A percentile compares a stretch with the other conserved stretches of the same genome.
Evolutionary conservation across 768 basidiomycete species (phyloP).

Genomic region (Psilocybe cyanescens): DNA sequence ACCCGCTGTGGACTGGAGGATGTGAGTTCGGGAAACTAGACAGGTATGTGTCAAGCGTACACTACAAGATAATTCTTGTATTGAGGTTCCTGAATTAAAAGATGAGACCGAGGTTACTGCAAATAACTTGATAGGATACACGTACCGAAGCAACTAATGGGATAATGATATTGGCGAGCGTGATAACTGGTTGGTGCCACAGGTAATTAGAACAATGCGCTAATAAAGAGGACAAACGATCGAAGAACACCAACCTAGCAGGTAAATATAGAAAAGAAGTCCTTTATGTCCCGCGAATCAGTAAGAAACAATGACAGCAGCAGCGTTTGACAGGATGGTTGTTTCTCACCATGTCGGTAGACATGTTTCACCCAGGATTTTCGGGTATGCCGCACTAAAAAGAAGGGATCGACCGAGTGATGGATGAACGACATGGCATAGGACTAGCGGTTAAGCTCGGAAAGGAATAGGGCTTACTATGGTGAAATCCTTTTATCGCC

Average conservation of each 20-base stretch:
- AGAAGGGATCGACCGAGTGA: slow-evolving; percentile 22
- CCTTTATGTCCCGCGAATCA: slow-evolving; percentile 26
- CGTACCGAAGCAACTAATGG: slow-evolving; percentile 41
- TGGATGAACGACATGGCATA: not conserved
- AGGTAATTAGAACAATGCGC: not conserved
- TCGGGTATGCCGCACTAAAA: slow-evolving; percentile 25
- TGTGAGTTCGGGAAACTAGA: not conserved
- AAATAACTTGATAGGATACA: not conserved
- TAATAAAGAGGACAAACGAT: not conserved
- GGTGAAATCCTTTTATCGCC: slow-evolving; percentile 36
- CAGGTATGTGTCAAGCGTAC: slow-evolving; percentile 36
- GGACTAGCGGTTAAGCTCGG: not conserved
- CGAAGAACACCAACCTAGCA: slow-evolving; percentile 33
- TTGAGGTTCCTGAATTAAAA: not conserved
- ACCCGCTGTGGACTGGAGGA: slow-evolving; percentile 41
- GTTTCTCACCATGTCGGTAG: slow-evolving; percentile 40
- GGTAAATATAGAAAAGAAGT: slow-evolving; percentile 42
- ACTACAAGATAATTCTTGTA: slow-evolving; percentile 19
- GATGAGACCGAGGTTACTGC: not conserved
- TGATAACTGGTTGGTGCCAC: slow-evolving; percentile 29
- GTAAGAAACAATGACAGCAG: not conserved
- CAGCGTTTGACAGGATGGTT: not conserved
- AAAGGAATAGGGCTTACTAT: slow-evolving; percentile 31
- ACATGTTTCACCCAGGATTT: slow-evolving; percentile 40
- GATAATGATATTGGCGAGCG: slow-evolving; percentile 42